phyloP scores from a whole-genome alignment of 768 basidiomycete species.

The Boletus pseudopeckii region DNA sequence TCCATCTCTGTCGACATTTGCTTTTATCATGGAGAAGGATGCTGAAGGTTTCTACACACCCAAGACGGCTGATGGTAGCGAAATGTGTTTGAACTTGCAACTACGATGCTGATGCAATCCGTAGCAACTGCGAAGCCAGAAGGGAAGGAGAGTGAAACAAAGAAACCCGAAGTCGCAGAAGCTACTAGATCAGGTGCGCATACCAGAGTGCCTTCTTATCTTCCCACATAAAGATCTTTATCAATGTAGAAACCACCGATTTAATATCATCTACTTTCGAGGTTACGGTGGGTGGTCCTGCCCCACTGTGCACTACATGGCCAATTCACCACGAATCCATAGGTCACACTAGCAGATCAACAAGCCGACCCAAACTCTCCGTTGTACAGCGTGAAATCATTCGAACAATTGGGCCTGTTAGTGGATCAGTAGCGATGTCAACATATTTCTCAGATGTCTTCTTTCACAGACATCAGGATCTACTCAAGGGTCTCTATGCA shows the following conservation, averaged over 20 bases:
- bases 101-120: slow-evolving; percentile 7
- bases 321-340: slow-evolving; percentile 10
- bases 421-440: slow-evolving; percentile 30
- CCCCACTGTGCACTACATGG: neutral
- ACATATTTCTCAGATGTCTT: slow-evolving; percentile 2
- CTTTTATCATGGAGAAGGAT: slow-evolving; percentile 59
- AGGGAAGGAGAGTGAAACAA: slow-evolving; percentile 26
- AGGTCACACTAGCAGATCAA: slow-evolving; percentile 97
- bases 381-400: slow-evolving; percentile 86
- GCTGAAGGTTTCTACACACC: slow-evolving; percentile 77
- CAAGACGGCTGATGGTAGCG: slow-evolving; percentile 40
- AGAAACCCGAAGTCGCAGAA: slow-evolving; percentile 18
- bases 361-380: slow-evolving; percentile 97
- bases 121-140: slow-evolving; percentile 22
- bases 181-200: slow-evolving; percentile 23
- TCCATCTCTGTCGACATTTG: slow-evolving; percentile 10
- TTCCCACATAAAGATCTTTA: neutral
- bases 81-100: neutral
- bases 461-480: slow-evolving; percentile 65
- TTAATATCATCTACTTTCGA: slow-evolving; percentile 80
- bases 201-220: neutral
- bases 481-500: slow-evolving; percentile 90
- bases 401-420: slow-evolving; percentile 93
- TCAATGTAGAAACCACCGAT: slow-evolving; percentile 41
- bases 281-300: slow-evolving; percentile 56